These are phyloP conservation scores for Phoenix roebelenii DNA, from an alignment of 176 grass and related monocot genomes.

Conservation along the genomic window DNA sequence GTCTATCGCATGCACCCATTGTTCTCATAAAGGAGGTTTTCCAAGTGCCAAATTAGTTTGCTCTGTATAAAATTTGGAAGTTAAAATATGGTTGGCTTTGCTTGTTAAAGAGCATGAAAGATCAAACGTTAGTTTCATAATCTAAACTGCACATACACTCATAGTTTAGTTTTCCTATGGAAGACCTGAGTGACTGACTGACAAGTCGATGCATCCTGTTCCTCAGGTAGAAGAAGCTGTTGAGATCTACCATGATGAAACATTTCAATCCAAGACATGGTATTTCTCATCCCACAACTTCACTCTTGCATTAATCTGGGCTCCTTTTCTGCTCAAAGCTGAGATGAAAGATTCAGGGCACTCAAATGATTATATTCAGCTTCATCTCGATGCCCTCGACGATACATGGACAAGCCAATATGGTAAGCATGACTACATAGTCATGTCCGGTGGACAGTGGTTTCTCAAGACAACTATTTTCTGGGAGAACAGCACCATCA, in stretches of 20 bases:
- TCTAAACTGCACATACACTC: too few relatives aligned
- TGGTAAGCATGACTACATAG: too few relatives aligned
- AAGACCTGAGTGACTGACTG: not conserved
- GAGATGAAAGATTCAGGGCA: too few relatives aligned
- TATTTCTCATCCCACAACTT: not conserved
- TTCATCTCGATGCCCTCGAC: too few relatives aligned
- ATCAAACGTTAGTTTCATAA: not conserved
- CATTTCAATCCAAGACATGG: constrained; percentile 10
- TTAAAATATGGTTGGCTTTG: not conserved
- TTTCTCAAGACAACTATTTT: too few relatives aligned
- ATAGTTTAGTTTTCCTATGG: not conserved
- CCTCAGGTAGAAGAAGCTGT: constrained; percentile 12
- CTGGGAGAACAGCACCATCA: too few relatives aligned
- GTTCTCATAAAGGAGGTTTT: not conserved
- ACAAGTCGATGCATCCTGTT: not conserved
- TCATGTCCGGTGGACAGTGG: too few relatives aligned
- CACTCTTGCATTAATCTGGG: too few relatives aligned
- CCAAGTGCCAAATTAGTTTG: not conserved
- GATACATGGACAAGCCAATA: too few relatives aligned
- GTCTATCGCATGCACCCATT: not conserved
- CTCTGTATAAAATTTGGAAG: not conserved
- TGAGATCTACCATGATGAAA: constrained; percentile 5
- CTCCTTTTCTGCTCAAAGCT: too few relatives aligned
- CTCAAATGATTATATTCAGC: too few relatives aligned
- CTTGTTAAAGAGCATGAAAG: not conserved